Base-by-base conservation (phyloP, 192 early-diverging fungal species). In the Coemansia sp. region DNA sequence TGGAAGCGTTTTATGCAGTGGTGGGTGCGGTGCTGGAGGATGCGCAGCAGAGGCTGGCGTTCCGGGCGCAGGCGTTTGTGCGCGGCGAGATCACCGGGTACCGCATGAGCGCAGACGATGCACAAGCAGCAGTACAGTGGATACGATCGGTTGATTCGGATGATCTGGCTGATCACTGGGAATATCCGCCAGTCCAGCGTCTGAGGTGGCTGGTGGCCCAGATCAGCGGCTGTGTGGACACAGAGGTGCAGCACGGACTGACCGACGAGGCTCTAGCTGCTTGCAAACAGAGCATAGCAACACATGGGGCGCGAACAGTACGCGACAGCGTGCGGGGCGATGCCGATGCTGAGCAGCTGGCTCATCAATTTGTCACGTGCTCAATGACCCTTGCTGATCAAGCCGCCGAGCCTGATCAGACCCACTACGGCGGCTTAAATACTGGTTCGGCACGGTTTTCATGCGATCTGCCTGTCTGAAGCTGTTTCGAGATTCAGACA, bases 41-140 rank as follows among this genome's bases (percentile, higher is more conserved):
- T 81, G 75, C 94, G 4, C 96, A 98, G 71, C 85, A 87, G 57
- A 71, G 94, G 14, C 86, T 98, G 29, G 91, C 89, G 6, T 98
- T 95, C 81, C 85, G 94, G 39, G 89, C 93, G 3, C 86, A 95
- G 74, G 68, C 83, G 23, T 96, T 84, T 72, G 91, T 96, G 32
- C 84, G 85, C 13, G 16, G 64, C 11, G 38, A 71, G 14, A 68
- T 80, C 16, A 27, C 53, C 8, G 54, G 51, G 27, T 74, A 65
- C 72, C 53, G 53, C 26, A 26, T 54, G 53, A 9, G 26, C 53
- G 4, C 3, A 3, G 24, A 10, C 3, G 53, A 54, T 12, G 24
- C 26, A 8, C 16, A 3, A n/a, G n/a, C 8, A 2, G 47, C 47
- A 1, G 47, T 20, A 4, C 48, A 50, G 18, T 77, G 74, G 74